These are phyloP conservation scores for Epichloe brachyelytri DNA, from an alignment of 2,329 filamentous ascomycete species.

Conservation along the genomic window DNA sequence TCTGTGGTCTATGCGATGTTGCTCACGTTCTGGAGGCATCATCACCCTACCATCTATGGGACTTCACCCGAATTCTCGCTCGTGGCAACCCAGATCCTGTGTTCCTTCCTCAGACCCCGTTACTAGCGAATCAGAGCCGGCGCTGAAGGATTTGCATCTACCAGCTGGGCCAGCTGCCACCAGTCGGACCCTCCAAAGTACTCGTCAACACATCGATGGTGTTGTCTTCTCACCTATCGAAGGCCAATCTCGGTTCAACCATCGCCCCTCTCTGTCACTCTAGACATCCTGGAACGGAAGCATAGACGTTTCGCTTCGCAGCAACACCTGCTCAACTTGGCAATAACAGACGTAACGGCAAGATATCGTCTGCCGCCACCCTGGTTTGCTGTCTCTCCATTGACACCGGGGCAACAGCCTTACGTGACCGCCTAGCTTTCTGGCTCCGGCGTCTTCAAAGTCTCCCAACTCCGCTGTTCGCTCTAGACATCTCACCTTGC, in stretches of 20 bases:
- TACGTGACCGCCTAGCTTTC: background rate
- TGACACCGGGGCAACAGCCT: background rate
- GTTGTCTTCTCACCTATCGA: background rate
- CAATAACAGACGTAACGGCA: background rate
- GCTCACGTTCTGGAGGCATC: background rate
- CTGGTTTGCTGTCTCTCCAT: background rate
- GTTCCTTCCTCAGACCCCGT: conserved; percentile 1
- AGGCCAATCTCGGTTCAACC: background rate
- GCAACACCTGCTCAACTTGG: background rate
- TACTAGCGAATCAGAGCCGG: background rate
- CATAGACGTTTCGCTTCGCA: background rate
- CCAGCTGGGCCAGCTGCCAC: conserved; percentile 5
- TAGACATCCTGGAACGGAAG: background rate
- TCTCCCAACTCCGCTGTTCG: background rate
- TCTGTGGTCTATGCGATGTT: background rate
- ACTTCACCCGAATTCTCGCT: background rate
- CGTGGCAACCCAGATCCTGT: background rate
- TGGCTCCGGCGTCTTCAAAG: background rate
- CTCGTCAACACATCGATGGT: background rate
- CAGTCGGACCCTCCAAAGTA: conserved; percentile 1
- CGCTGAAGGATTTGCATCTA: background rate
- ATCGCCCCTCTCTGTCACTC: no score
- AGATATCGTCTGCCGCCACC: conserved; percentile 1
- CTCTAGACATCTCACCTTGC: background rate
- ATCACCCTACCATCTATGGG: background rate